Evolutionary conservation across 306 rosid species (phyloP), one percentile per base, ranked within the genome.

Genomic region (Nissolia schottii): DNA sequence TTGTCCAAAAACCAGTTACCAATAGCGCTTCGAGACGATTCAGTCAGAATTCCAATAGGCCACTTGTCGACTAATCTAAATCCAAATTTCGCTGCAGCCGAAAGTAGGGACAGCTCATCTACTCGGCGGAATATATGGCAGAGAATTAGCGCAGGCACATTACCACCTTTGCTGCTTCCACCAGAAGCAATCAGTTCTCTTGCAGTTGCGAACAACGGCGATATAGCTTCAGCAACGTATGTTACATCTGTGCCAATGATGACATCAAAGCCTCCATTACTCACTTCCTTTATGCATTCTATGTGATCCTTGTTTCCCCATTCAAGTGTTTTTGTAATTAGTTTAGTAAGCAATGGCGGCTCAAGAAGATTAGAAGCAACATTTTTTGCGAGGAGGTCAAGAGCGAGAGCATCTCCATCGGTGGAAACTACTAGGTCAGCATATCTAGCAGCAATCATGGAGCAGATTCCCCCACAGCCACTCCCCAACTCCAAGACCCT

Each of bases 241-340:
- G 97, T 89, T 56, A 94, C 96, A 27, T 91, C 98, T 1, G 98
- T 89, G 68, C 98, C 97, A 2, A 91, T 58, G 49, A 94, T 89
- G 64, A 94, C 79, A 77, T 94, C 90, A 72, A 87, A 94, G 43
- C 97, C 92, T 76, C 45, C 11, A 6, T 60, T 7, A 66, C 73
- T 80, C 58, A 79, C 46, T 77, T 83, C 77, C 86, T 78, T 89
- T 79, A 87, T 81, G 68, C 87, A 79, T 82, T 86, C 84, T 45
- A 87, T 87, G 67, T 94, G 86, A 41, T 80, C 85, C 73, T 40
- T 69, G 63, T 86, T 86, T 55, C 98, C 96, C 97, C 97, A 94
- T 35, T 89, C 84, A 25, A 94, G 77, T 70, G 16, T 81, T 77
- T 73, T 82, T 3, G 83, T 71, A 37, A 28, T 65, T 34, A 87